These are phyloP conservation scores for Eucalyptus marginata DNA, from an alignment of 345 rosid species.

Conservation along the genomic window DNA sequence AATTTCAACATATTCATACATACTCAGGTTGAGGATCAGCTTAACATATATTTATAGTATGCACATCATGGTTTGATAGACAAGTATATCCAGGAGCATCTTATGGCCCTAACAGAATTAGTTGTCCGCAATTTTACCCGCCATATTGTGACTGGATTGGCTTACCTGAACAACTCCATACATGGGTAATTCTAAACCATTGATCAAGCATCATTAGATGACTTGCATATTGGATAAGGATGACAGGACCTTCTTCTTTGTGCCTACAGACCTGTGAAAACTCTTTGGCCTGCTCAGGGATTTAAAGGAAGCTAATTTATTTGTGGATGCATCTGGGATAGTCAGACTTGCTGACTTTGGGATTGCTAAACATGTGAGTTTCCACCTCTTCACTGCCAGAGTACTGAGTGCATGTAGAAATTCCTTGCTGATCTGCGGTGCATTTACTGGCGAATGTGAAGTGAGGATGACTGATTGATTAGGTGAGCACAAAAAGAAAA, in stretches of 20 bases:
- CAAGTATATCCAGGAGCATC: background rate
- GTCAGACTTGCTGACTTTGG: constrained; percentile 87
- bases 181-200: background rate
- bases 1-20: background rate
- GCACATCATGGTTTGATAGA: background rate
- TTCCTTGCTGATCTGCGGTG: background rate
- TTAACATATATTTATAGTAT: background rate
- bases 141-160: background rate
- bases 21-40: background rate
- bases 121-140: background rate
- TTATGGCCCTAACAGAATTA: background rate
- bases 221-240: background rate
- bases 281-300: constrained; percentile 22
- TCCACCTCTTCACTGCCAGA: background rate
- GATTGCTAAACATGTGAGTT: constrained; percentile 89
- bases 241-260: background rate
- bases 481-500: too few relatives aligned
- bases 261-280: background rate
- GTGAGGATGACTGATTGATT: background rate
- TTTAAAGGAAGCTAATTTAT: constrained; percentile 87
- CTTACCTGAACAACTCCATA: background rate
- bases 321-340: constrained; percentile 78
- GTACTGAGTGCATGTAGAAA: background rate
- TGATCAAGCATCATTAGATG: background rate
- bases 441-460: background rate